Percentiles rank a stretch among this genome's conserved stretches.
These are phyloP conservation scores for Chernovozyma sophiae-reginae DNA, from an alignment of 1,139 yeast species.

Conservation along the genomic window DNA sequence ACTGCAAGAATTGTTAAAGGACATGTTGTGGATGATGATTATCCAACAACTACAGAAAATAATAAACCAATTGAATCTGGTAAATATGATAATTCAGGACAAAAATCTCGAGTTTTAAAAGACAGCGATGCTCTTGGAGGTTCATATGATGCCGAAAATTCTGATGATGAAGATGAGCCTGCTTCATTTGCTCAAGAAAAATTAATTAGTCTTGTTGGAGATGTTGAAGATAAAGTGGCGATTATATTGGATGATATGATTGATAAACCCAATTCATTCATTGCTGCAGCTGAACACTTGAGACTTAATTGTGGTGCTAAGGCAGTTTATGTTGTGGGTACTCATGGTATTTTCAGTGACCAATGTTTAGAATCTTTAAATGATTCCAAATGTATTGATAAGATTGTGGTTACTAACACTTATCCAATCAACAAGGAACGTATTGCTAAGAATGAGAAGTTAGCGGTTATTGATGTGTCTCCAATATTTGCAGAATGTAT, in stretches of 20 bases:
- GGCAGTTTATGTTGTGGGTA: constrained; percentile 84
- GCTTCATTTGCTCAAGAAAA: constrained; percentile 69
- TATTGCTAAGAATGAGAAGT: constrained; percentile 54
- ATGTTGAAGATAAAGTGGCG: constrained; percentile 86
- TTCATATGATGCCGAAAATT: constrained; percentile 70
- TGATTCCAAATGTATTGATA: constrained; percentile 77
- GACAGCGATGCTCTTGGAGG: constrained; percentile 70
- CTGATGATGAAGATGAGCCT: constrained; percentile 86
- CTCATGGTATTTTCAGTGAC: constrained; percentile 92
- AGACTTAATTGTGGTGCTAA: constrained; percentile 93
- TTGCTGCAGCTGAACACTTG: constrained; percentile 97
- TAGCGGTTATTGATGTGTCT: constrained; percentile 87
- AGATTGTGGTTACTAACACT: constrained; percentile 90
- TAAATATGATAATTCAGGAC: background rate
- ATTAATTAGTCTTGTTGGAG: constrained; percentile 93
- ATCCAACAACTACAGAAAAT: constrained; percentile 18
- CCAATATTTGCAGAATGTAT: constrained; percentile 97
- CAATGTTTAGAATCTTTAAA: constrained; percentile 78
- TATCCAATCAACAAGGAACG: constrained; percentile 75
- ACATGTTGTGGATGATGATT: constrained; percentile 92
- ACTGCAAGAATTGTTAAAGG: constrained; percentile 96
- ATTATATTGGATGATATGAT: constrained; percentile 95
- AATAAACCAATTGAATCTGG: constrained; percentile 5
- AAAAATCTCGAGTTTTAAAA: constrained; percentile 14
- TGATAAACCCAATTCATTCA: constrained; percentile 88